A percentile compares a stretch with the other conserved stretches of the same genome.
phyloP scores from a whole-genome alignment of 2,329 filamentous ascomycete genomes.

The Scolecobasidium constrictum region DNA sequence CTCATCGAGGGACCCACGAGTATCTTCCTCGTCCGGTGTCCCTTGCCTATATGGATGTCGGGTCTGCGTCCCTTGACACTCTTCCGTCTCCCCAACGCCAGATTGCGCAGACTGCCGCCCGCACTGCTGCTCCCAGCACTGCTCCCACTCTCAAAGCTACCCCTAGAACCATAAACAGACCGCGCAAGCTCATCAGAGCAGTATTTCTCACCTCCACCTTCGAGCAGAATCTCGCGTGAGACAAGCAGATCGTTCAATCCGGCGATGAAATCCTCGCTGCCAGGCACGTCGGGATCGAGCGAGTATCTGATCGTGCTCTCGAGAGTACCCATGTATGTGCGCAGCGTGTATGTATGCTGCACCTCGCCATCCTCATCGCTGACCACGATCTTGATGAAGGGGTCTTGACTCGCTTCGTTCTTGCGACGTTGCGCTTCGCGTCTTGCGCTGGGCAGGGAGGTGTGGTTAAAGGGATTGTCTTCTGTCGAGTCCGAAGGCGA shows the following conservation, averaged over 20 bases:
- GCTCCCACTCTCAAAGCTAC: background rate
- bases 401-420: constrained; percentile 43
- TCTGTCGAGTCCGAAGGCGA: constrained; percentile 9
- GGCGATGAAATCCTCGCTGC: constrained; percentile 44
- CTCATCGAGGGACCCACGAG: background rate
- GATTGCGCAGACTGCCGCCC: background rate
- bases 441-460: constrained; percentile 34
- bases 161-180: background rate
- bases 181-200: background rate
- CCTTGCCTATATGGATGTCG: background rate
- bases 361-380: constrained; percentile 35
- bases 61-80: background rate
- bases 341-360: constrained; percentile 44
- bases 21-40: background rate
- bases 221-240: background rate
- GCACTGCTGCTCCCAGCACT: background rate
- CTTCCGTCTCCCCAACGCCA: background rate
- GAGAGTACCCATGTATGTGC: constrained; percentile 37
- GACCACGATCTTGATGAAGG: constrained; percentile 50
- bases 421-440: constrained; percentile 56
- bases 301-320: constrained; percentile 50
- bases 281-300: constrained; percentile 44
- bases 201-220: constrained; percentile 20
- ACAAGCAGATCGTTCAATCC: constrained; percentile 40
- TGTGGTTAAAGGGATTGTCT: background rate